Percentiles rank a stretch among this genome's conserved stretches.
Evolutionary conservation across 2,329 filamentous ascomycete genomes (phyloP).

Genomic region (Cercospora brassicicola): DNA sequence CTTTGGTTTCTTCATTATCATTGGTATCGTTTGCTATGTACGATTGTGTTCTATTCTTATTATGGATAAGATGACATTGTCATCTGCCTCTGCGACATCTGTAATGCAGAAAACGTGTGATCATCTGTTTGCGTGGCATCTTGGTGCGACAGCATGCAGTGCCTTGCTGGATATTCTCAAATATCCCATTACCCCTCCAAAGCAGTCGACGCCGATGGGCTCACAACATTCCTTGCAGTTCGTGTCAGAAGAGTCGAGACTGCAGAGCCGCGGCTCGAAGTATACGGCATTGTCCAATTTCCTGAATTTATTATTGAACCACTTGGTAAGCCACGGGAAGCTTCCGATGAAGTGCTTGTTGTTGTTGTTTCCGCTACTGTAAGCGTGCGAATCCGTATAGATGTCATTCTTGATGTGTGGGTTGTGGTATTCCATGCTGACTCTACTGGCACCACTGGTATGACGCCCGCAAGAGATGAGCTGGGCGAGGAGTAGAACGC

Average conservation of each 20-base stretch:
- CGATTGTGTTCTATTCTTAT: neutral
- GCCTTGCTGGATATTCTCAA: neutral
- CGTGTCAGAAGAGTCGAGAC: neutral
- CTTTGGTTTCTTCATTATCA: neutral
- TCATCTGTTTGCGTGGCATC: too few relatives aligned
- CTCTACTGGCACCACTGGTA: neutral
- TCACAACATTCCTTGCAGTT: neutral
- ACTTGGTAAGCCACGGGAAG: neutral
- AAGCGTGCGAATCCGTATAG: conserved; percentile 7
- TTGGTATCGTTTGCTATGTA: neutral
- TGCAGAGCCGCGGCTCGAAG: neutral
- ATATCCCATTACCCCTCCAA: neutral
- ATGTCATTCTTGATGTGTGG: conserved; percentile 12
- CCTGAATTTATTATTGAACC: neutral
- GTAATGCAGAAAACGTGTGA: neutral
- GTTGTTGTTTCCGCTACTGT: conserved; percentile 2
- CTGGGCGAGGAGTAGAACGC: neutral
- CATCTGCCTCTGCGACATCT: neutral
- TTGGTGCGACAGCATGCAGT: neutral
- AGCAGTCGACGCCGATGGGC: neutral
- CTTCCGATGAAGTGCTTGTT: neutral
- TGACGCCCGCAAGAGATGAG: neutral
- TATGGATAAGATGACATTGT: neutral
- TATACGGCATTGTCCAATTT: conserved; percentile 2
- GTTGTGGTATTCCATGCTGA: neutral